Base-by-base conservation (phyloP, 345 rosid species). In the Brassica incana region DNA sequence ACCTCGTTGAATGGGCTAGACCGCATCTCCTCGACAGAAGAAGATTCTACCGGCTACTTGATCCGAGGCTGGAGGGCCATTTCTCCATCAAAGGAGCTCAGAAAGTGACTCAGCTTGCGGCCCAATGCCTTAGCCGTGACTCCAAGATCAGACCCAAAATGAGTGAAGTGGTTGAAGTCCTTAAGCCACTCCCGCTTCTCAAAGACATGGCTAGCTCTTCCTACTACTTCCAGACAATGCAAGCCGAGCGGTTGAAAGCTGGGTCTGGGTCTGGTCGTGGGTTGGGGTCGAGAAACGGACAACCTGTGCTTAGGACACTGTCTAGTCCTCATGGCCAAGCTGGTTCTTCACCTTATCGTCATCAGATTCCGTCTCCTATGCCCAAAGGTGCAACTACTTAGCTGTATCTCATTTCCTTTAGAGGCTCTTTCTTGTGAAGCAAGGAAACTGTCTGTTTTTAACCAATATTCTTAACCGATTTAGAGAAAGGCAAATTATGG, bases 121-220 rank as follows among this genome's bases (percentile, higher is more conserved):
- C 89, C 15, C 90, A 87, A 72, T 91, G 92, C 86, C 90, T 91
- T 36, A 85, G 85, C 85, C 88, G 94, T 54, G 94, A 91, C 85
- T 89, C 91, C n/a, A 91, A 91, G 83, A 85, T 90, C 29, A 86
- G 97, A 77, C 97, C 97, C 11, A 84, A 87, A 38, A 91, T 91
- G 97, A 91, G 97, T 63, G 92, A 90, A 85, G 97, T 91, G 30
- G 91, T 91, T 1, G 90, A 88, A 83, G 83, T 78, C 33, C 84
- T 91, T 61, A 91, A 91, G 77, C 92, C 94, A 23, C 87, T 91
- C 74, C 94, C 90, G 2, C 85, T 81, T 67, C 90, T 88, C 3
- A 88, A 88, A 86, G 94, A 91, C 84, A 91, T 90, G 94, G 92
- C 97, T 11, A 91, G 89, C 79, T 85, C 97, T 3, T 90, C 94